Percentiles rank a stretch among this genome's conserved stretches.
phyloP scores from a whole-genome alignment of 1,139 yeast genomes.

The Taphrina sp. region DNA sequence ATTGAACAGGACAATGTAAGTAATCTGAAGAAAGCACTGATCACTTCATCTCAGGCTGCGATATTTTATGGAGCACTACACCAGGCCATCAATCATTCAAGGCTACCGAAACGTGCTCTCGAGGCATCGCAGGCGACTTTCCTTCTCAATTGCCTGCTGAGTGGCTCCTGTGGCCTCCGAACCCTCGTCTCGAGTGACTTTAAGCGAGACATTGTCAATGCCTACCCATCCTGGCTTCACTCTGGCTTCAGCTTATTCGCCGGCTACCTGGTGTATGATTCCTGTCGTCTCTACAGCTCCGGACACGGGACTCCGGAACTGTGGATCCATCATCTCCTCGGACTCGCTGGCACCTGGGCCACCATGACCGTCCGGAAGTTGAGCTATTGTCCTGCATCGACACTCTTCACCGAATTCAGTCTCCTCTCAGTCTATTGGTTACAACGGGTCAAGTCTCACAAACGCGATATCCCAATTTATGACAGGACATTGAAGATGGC shows the following conservation, averaged over 20 bases:
- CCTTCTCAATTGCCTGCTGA: not conserved
- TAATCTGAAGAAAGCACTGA: too few species aligned
- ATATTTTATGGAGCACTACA: too few species aligned
- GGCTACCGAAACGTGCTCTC: too few species aligned
- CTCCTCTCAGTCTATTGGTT: slow-evolving; percentile 4
- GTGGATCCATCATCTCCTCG: slow-evolving; percentile 1
- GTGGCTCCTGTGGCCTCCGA: not conserved
- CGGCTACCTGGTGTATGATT: slow-evolving; percentile 6
- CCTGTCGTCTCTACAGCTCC: not conserved
- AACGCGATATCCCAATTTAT: too few species aligned
- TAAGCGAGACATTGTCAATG: slow-evolving; percentile 3
- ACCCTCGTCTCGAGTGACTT: not conserved
- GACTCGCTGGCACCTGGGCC: not conserved
- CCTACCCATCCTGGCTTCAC: not conserved
- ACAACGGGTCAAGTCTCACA: not conserved
- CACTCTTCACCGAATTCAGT: slow-evolving; percentile 1
- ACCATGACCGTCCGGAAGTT: slow-evolving; percentile 4
- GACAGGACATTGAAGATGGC: not conserved
- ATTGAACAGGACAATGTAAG: too few species aligned
- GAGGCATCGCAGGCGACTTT: too few species aligned
- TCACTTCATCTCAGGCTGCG: too few species aligned
- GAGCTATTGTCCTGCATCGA: not conserved
- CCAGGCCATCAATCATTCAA: too few species aligned
- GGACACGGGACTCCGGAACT: not conserved
- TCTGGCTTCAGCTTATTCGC: not conserved